Evolutionary conservation across 352 stramenopile genomes (phyloP), one percentile per base, ranked within the genome.

Genomic region (Blastocystis sp.): DNA sequence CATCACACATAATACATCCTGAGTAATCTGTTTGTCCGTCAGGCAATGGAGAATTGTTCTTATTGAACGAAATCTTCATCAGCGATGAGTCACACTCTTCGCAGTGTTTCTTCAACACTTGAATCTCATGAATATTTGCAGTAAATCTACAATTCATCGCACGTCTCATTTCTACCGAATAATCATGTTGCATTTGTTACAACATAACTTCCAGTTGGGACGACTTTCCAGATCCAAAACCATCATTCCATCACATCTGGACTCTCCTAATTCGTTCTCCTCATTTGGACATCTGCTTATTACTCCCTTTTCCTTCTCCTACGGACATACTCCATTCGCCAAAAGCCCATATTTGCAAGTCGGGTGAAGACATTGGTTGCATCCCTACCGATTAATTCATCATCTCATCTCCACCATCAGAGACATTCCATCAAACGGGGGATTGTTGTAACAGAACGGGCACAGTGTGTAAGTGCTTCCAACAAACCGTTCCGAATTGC

Each of bases 171-270:
- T n/a, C 34, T 59, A 59, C 56, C 66, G 87, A 66, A 93, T 90
- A 4, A 93, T 73, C 47, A 91, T 87, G 47, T 93, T 92, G 87
- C 92, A 93, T 24, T 78, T 91, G 53, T 93, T 93, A 75, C 92
- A 93, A 13, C 91, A 90, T 69, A 93, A 87, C 50, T 93, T 93
- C 92, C 92, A 93, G 66, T 93, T 93, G 9, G 92, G 92, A 54
- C 92, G 92, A 45, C 89, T 92, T 62, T 92, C 93, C 26, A 91
- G 63, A 66, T 93, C 92, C 41, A 93, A 75, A 5, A 93, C 91
- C 73, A 93, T 90, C 26, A 90, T 93, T 5, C 91, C 91, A 18
- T 79, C 63, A 55, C 92, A 93, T 20, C 24, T 5, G 2, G 39
- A 34, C 4, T 64, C 85, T 47, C 39, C 73, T 13, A 45, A 5